Base-by-base conservation (phyloP, 306 rosid genomes). In the Fagus crenata region DNA sequence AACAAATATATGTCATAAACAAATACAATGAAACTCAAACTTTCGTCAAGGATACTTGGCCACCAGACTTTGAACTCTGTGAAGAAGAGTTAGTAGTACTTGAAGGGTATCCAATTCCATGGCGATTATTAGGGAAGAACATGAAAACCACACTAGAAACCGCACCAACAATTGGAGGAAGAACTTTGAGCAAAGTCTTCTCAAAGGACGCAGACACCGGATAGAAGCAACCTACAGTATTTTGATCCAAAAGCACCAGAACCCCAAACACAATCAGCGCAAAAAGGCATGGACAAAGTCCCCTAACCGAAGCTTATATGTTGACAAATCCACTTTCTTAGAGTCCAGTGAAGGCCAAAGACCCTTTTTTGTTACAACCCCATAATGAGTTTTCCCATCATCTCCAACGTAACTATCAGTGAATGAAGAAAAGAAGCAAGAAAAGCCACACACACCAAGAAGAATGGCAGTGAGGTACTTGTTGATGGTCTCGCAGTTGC, bases 101-200 rank as follows among this genome's bases (percentile, higher is more conserved):
- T 0, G 84, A 13, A 53, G 90, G 88, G 53, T 94, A 92, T 3
- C 98, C 98, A 59, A 93, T 89, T 49, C 98, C 98, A 68, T 92
- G 96, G 64, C 98, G 98, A 36, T 31, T 79, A 46, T 78, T 82
- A 0, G 98, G 98, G 54, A 89, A 92, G 14, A 85, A 0, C 68
- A 85, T 67, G 69, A 93, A 93, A 17, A 86, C 85, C 0, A 81
- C 22, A 33, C 96, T 80, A 5, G 98, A 60, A 68, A 81, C 75
- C 8, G 3, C 80, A 0, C 98, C 98, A 18, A 93, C 81, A n/a
- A 72, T 72, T 0, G 96, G 85, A 1, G 97, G 97, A 81, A 89
- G 37, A 13, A 81, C 93, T 76, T 82, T 85, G 41, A 90, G 28
- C 75, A 93, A 73, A 78, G 81, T 0, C 69, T 84, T 84, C 84